Evolutionary conservation across 345 rosid genomes (phyloP), one percentile per base, ranked within the genome.

Genomic region (Populus alba): DNA sequence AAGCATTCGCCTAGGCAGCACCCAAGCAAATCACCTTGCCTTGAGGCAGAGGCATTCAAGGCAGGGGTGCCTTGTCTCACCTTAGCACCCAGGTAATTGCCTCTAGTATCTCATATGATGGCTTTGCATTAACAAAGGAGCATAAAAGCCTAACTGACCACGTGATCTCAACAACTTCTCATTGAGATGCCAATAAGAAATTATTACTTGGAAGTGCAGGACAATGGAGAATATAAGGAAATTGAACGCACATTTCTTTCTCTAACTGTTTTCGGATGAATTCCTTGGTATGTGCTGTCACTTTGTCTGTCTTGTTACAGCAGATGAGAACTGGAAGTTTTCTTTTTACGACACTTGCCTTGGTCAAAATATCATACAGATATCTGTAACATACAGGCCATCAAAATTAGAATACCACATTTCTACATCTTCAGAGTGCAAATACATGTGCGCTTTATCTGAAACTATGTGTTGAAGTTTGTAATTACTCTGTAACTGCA

Each of bases 261-360:
- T 93, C 98, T 75, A 95, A 29, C 79, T 95, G 99, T 81, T 93
- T 95, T 47, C 91, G 87, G 84, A 95, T 90, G 81, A 93, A 95
- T 67, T 93, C 99, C 87, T 91, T 91, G 71, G 92, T 90, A 79
- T 95, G 98, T 45, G 99, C 97, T 13, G 98, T 93, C 84, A 95
- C 90, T 89, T 95, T 93, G 84, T 95, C 99, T 0, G 92, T 85
- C 85, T 95, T 95, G 88, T 93, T 95, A 81, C 99, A 95, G 81
- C 95, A 91, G 75, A 95, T 85, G 78, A 91, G 88, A 38, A 93
- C 85, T 0, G 97, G 98, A 75, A 89, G 84, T 81, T 92, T 93
- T 86, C 86, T 93, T 81, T 88, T 91, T 57, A 93, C 88, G 18
- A 93, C 96, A 70, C 77, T 85, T 5, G 96, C 89, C 70, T 90